Evolutionary conservation across 495 filamentous ascomycete genomes (phyloP).

Genomic region (Baudoinia panamericana): DNA sequence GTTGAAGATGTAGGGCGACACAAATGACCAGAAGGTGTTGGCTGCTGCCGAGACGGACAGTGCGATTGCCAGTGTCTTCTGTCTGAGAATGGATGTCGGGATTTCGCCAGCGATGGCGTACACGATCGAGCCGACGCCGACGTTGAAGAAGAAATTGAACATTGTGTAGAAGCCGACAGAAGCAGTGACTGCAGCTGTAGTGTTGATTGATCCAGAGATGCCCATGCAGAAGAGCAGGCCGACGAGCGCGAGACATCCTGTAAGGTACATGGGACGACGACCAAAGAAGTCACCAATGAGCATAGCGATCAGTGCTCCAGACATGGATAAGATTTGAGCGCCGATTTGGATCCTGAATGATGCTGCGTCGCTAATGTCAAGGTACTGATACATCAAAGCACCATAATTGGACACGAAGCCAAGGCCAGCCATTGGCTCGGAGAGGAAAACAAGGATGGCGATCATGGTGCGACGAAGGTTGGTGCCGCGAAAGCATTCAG

Average conservation of each 20-base stretch:
- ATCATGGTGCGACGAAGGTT: neutral
- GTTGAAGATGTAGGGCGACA: constrained; percentile 7
- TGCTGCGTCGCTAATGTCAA: neutral
- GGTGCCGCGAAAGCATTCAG: neutral
- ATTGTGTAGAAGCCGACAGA: neutral
- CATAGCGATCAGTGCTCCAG: neutral
- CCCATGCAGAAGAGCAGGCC: neutral
- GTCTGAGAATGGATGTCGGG: neutral
- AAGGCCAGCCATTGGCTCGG: neutral
- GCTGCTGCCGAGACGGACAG: neutral
- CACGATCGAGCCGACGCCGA: neutral
- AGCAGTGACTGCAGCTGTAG: neutral
- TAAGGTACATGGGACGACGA: neutral
- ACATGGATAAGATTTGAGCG: neutral
- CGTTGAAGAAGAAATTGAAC: neutral
- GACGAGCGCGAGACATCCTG: neutral
- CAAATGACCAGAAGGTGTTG: constrained; percentile 5
- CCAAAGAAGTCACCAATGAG: neutral
- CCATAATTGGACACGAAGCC: neutral
- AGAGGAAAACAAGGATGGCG: neutral
- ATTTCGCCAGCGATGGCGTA: neutral
- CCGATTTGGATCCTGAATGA: neutral
- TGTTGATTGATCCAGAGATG: neutral
- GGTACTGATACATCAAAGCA: neutral
- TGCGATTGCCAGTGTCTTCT: neutral